These are phyloP conservation scores for Zopfochytrium polystomum DNA, from an alignment of 371 early-diverging fungal species.

Conservation along the genomic window DNA sequence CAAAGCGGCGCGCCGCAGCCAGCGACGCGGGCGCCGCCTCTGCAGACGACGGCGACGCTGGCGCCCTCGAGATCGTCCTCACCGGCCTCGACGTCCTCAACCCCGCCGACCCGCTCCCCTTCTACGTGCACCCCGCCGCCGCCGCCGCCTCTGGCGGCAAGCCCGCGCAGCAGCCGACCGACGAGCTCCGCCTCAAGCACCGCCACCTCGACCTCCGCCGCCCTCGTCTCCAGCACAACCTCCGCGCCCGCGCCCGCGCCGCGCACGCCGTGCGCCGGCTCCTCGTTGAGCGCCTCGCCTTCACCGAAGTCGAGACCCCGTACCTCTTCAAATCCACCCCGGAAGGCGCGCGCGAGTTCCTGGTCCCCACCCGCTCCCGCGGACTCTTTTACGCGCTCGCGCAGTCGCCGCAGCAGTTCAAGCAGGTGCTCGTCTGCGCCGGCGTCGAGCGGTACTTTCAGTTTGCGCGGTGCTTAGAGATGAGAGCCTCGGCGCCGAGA, in stretches of 20 bases:
- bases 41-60: slow-evolving; percentile 20
- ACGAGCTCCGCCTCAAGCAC: slow-evolving; percentile 74
- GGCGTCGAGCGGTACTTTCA: slow-evolving; percentile 91
- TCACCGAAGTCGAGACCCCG: slow-evolving; percentile 91
- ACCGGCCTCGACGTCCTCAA: slow-evolving; percentile 65
- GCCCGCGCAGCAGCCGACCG: slow-evolving; percentile 63
- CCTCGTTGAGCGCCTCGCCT: slow-evolving; percentile 56
- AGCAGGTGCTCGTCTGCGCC: slow-evolving; percentile 88
- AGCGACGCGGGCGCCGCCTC: slow-evolving; percentile 57
- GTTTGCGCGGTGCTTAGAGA: slow-evolving; percentile 92
- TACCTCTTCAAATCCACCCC: slow-evolving; percentile 90
- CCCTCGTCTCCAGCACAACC: slow-evolving; percentile 66
- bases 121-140: slow-evolving; percentile 33
- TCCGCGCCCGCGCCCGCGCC: slow-evolving; percentile 65
- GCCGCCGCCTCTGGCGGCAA: neutral
- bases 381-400: slow-evolving; percentile 84
- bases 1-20: slow-evolving; percentile 58
- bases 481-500: slow-evolving; percentile 83
- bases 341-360: slow-evolving; percentile 90
- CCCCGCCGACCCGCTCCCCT: slow-evolving; percentile 69
- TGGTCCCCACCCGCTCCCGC: slow-evolving; percentile 80
- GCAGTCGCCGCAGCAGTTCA: slow-evolving; percentile 92
- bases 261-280: slow-evolving; percentile 65
- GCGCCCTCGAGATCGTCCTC: slow-evolving; percentile 64
- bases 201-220: slow-evolving; percentile 84